These are phyloP conservation scores for Kwoniella bestiolae DNA, from an alignment of 768 basidiomycete genomes.

Conservation along the genomic window DNA sequence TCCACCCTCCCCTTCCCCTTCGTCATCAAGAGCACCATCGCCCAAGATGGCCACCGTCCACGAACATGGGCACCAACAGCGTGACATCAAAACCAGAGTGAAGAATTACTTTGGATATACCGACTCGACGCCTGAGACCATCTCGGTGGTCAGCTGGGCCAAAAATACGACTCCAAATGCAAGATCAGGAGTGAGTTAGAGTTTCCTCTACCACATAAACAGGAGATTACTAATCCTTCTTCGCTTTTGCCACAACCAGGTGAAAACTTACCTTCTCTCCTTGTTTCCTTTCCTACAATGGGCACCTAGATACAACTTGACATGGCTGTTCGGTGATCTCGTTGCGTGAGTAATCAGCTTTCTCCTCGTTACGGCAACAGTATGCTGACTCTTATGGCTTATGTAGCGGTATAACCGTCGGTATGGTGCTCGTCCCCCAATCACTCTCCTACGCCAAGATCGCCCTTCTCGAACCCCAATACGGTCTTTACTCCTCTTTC, in stretches of 20 bases:
- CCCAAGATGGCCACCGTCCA: conserved; percentile 1
- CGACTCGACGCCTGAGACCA: conserved; percentile 23
- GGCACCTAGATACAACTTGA: conserved; percentile 76
- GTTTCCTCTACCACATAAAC: neutral
- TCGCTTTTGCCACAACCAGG: conserved; percentile 59
- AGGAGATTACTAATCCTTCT: neutral
- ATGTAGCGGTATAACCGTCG: conserved; percentile 76
- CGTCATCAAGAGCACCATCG: conserved; percentile 6
- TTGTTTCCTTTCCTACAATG: conserved; percentile 85
- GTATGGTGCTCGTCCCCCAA: conserved; percentile 93
- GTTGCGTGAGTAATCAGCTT: conserved; percentile 67
- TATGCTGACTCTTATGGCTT: neutral
- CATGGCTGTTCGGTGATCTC: conserved; percentile 81
- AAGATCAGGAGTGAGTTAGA: conserved; percentile 13
- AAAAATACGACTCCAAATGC: conserved; percentile 13
- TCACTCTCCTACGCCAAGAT: conserved; percentile 74
- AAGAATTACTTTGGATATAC: conserved; percentile 25
- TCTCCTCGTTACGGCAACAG: neutral
- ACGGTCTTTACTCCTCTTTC: conserved; percentile 92
- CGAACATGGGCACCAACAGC: neutral
- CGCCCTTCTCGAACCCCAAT: conserved; percentile 81
- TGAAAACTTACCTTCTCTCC: conserved; percentile 67
- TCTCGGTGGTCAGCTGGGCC: conserved; percentile 21
- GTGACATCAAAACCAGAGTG: conserved; percentile 13
- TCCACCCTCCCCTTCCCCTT: conserved; percentile 5